Conservation (phyloP, 768 basidiomycete species). For the Trametes maxima region DNA sequence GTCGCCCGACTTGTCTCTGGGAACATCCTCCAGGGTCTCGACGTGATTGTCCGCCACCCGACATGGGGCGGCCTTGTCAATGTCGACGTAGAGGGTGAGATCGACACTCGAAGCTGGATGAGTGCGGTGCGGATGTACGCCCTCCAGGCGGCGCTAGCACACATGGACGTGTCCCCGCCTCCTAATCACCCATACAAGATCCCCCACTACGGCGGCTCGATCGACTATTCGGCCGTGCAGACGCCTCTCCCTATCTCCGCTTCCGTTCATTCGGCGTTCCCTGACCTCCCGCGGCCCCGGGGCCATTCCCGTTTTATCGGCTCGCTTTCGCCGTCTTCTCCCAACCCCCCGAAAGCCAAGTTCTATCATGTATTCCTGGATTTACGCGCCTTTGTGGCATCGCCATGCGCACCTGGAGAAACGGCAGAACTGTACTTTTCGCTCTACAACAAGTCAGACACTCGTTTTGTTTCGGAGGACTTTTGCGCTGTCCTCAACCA, state of each 20-base stretch:
- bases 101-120: conserved; percentile 82
- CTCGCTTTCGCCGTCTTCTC: conserved; percentile 34
- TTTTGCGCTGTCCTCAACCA: conserved; percentile 89
- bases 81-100: conserved; percentile 85
- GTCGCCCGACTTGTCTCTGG: conserved; percentile 86
- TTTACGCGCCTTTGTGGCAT: conserved; percentile 88
- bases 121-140: conserved; percentile 91
- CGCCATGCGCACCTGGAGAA: conserved; percentile 88
- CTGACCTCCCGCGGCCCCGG: conserved; percentile 50
- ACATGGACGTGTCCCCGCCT: conserved; percentile 55
- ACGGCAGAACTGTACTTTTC: conserved; percentile 94
- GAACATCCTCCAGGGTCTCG: conserved; percentile 89
- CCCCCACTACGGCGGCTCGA: conserved; percentile 39
- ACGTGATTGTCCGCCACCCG: conserved; percentile 96
- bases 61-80: conserved; percentile 87
- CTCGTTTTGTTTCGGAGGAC: conserved; percentile 91
- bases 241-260: conserved; percentile 44
- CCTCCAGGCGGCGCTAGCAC: conserved; percentile 83
- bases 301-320: conserved; percentile 37
- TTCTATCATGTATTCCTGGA: conserved; percentile 93
- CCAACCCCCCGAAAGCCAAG: conserved; percentile 43
- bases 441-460: conserved; percentile 81
- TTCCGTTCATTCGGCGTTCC: conserved; percentile 64
- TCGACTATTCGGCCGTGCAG: conserved; percentile 52
- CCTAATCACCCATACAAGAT: conserved; percentile 38